These are phyloP conservation scores for Gossypium gossypioides DNA, from an alignment of 441 rosid genomes.

Conservation along the genomic window DNA sequence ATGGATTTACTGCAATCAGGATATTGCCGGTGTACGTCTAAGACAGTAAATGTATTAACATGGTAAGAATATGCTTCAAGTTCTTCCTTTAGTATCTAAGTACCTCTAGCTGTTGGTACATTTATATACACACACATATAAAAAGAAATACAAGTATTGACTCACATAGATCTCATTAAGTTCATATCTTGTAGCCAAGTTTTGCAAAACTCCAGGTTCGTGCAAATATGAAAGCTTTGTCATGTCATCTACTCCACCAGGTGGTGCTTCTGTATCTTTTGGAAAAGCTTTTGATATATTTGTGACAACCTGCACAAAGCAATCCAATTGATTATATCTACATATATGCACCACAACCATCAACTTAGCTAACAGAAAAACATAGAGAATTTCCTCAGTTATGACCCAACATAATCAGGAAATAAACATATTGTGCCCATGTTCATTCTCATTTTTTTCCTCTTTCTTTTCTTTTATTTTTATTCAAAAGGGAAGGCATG, in stretches of 20 bases:
- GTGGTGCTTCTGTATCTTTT: conserved; percentile 90
- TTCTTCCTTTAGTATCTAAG: neutral
- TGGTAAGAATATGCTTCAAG: neutral
- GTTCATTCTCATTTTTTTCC: neutral
- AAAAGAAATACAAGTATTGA: conserved; percentile 6
- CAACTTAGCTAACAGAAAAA: neutral
- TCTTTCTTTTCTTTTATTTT: neutral
- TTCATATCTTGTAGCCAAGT: conserved; percentile 85
- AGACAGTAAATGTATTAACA: conserved; percentile 9
- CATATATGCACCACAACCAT: neutral
- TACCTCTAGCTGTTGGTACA: neutral
- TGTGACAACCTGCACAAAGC: conserved; percentile 56
- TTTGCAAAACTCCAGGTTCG: conserved; percentile 93
- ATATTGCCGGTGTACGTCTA: conserved; percentile 99
- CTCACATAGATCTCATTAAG: conserved; percentile 95
- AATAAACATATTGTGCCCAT: neutral
- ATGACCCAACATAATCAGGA: neutral
- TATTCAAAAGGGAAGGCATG: neutral
- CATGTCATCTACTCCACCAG: conserved; percentile 99
- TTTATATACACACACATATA: neutral
- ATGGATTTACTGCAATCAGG: conserved; percentile 92
- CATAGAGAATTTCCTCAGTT: neutral
- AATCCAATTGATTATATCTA: conserved; percentile 14
- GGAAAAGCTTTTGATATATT: conserved; percentile 74
- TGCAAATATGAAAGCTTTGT: conserved; percentile 97